phyloP scores from a whole-genome alignment of 2,329 filamentous ascomycete species.

The Trichoderma lentiforme region DNA sequence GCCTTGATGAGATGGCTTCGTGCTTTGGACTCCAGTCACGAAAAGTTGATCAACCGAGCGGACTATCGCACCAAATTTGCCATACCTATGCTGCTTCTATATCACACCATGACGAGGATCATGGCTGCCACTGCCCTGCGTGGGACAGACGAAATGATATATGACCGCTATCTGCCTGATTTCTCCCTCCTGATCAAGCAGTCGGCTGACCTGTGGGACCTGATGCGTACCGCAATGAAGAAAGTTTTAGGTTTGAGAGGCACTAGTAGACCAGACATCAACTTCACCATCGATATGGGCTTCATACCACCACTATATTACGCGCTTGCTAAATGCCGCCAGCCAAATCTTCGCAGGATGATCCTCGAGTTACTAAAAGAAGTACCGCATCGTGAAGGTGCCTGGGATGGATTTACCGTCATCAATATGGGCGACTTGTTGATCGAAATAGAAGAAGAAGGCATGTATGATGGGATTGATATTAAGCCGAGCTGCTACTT shows the following conservation, averaged over 20 bases:
- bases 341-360: constrained; percentile 28
- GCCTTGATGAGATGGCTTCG: not conserved
- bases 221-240: not conserved
- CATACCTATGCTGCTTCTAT: constrained; percentile 10
- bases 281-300: constrained; percentile 28
- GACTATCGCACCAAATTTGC: not conserved
- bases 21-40: not conserved
- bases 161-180: not conserved
- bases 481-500: not conserved
- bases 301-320: constrained; percentile 33
- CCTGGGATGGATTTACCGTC: constrained; percentile 24
- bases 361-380: constrained; percentile 24
- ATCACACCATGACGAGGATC: constrained; percentile 16
- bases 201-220: not conserved
- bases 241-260: not conserved
- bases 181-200: constrained; percentile 11
- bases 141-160: constrained; percentile 17
- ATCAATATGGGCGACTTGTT: constrained; percentile 21
- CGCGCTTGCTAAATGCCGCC: constrained; percentile 32
- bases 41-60: not conserved
- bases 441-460: constrained; percentile 17
- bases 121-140: constrained; percentile 15
- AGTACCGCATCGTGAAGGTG: constrained; percentile 25
- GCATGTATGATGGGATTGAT: not conserved
- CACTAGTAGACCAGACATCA: not conserved